These are phyloP conservation scores for Trichosanthes truncata DNA, from an alignment of 306 rosid genomes.

Conservation along the genomic window DNA sequence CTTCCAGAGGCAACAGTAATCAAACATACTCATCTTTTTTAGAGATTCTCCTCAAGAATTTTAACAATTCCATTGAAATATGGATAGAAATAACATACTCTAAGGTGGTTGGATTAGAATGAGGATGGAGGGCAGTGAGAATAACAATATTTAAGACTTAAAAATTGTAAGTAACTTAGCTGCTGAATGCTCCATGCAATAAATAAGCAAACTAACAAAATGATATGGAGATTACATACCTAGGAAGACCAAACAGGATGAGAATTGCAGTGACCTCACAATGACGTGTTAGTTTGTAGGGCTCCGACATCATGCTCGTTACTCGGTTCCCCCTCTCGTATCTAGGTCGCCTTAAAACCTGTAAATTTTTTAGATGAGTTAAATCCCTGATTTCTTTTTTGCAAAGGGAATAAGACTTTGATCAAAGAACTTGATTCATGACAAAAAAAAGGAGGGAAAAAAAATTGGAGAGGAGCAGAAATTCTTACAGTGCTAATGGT, in stretches of 20 bases:
- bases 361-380: constrained; percentile 4
- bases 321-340: constrained; percentile 37
- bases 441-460: background rate
- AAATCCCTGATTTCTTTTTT: constrained; percentile 16
- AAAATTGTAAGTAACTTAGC: background rate
- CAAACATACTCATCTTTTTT: background rate
- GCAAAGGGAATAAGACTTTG: background rate
- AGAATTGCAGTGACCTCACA: constrained; percentile 98
- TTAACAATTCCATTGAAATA: background rate
- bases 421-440: background rate
- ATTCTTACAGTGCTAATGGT: constrained; percentile 46
- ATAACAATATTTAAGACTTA: background rate
- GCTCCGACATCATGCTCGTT: constrained; percentile 32
- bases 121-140: background rate
- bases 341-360: constrained; percentile 42
- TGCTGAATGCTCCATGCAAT: background rate
- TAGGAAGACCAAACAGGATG: constrained; percentile 86
- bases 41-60: background rate
- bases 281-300: constrained; percentile 51
- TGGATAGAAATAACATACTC: background rate
- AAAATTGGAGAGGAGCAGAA: background rate
- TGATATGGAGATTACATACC: constrained; percentile 31
- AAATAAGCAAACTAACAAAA: constrained; percentile 9
- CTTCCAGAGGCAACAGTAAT: background rate
- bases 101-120: background rate